phyloP scores from a whole-genome alignment of 2,329 filamentous ascomycete genomes.

The Aureobasidium sp. region DNA sequence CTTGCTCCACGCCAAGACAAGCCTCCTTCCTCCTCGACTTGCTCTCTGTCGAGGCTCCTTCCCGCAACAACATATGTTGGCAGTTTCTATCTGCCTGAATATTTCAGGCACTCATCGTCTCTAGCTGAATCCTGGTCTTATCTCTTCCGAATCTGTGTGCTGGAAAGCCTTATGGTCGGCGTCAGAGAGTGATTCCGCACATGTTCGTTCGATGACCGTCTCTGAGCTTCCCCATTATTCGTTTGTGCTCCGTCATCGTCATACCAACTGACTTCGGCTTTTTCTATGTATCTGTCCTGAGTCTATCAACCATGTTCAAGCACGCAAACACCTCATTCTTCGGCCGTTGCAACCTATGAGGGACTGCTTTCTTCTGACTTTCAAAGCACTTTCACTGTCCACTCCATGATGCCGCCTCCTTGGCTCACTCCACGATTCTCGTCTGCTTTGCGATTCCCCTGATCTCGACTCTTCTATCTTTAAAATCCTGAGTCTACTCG shows the following conservation, averaged over 20 bases:
- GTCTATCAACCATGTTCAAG: neutral
- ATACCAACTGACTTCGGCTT: neutral
- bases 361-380: no score
- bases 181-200: neutral
- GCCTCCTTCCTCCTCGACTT: neutral
- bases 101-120: no score
- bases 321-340: no score
- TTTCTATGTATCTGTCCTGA: neutral
- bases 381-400: no score
- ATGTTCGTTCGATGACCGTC: neutral
- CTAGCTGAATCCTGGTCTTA: neutral
- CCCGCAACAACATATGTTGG: neutral
- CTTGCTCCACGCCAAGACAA: neutral
- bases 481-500: neutral
- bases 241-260: conserved; percentile 5
- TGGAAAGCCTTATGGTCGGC: neutral
- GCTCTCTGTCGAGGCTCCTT: neutral
- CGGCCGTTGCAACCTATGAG: no score
- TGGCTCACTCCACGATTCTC: neutral
- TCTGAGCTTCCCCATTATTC: conserved; percentile 12
- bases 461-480: neutral
- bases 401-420: conserved; percentile 14
- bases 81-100: no score
- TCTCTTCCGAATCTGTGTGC: neutral
- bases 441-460: neutral